These are phyloP conservation scores for Omphalotus olearius DNA, from an alignment of 1,284 basidiomycete species.

Conservation along the genomic window DNA sequence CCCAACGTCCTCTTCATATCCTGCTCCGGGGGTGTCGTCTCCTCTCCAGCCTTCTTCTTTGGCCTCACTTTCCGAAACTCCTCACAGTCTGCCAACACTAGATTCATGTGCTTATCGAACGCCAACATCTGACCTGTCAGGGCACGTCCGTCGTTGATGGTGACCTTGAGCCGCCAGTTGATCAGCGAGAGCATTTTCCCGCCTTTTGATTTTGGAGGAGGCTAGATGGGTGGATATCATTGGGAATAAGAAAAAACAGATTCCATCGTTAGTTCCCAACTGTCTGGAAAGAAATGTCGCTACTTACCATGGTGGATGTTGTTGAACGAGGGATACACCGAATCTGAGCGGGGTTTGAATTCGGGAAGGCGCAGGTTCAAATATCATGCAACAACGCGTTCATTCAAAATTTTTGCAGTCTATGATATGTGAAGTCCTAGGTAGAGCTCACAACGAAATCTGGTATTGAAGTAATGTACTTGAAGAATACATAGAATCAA, in stretches of 20 bases:
- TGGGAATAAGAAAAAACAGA: neutral
- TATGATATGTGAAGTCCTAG: no score
- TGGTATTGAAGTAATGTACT: no score
- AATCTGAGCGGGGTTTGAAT: neutral
- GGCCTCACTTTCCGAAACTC: constrained; percentile 89
- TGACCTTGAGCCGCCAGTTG: constrained; percentile 97
- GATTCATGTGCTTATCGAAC: constrained; percentile 99
- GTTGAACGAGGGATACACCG: neutral
- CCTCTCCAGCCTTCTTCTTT: constrained; percentile 81
- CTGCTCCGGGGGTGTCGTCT: constrained; percentile 71
- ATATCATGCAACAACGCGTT: no score
- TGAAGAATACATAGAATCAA: no score
- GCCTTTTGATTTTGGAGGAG: constrained; percentile 93
- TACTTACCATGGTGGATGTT: constrained; percentile 57
- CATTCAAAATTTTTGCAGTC: no score
- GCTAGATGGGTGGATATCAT: constrained; percentile 36
- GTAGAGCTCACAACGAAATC: no score
- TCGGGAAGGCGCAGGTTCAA: neutral
- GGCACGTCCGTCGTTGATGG: constrained; percentile 95
- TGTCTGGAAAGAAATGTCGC: neutral
- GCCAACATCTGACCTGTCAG: constrained; percentile 98
- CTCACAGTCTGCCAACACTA: constrained; percentile 96
- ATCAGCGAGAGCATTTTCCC: constrained; percentile 98
- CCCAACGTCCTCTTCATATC: constrained; percentile 97
- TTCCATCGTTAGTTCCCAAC: neutral